A percentile compares a stretch with the other conserved stretches of the same genome.
Conservation (phyloP, 2,329 filamentous ascomycete species). For the Penicillium sp. region DNA sequence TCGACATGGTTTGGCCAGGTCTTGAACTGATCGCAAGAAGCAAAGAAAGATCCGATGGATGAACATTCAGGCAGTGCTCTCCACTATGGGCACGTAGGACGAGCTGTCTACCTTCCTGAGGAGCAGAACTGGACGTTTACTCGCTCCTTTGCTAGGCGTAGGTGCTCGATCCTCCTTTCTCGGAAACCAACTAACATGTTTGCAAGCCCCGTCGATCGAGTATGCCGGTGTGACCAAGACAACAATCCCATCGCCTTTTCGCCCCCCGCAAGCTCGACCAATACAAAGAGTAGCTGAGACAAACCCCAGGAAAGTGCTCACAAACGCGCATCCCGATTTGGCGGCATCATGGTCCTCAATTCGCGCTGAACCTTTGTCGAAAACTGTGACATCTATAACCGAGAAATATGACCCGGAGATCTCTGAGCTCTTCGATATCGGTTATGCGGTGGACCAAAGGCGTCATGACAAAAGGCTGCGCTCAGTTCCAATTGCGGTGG, state of each 20-base stretch:
- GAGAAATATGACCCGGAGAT: conserved; percentile 36
- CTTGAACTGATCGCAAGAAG: conserved; percentile 27
- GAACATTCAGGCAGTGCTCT: conserved; percentile 50
- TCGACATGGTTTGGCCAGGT: conserved; percentile 33
- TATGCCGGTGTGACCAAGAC: conserved; percentile 34
- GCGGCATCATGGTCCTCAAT: conserved; percentile 33
- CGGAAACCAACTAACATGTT: conserved; percentile 1
- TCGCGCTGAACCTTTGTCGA: conserved; percentile 33
- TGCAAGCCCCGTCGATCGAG: conserved; percentile 24
- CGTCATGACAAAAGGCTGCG: conserved; percentile 25
- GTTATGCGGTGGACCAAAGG: conserved; percentile 44
- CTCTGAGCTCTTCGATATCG: conserved; percentile 49
- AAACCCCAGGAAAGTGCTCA: conserved; percentile 25
- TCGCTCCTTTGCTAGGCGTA: conserved; percentile 36
- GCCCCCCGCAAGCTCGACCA: conserved; percentile 8
- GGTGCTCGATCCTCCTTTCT: background rate
- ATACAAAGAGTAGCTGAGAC: conserved; percentile 8
- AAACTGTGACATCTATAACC: conserved; percentile 28
- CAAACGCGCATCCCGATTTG: conserved; percentile 36
- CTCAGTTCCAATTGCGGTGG: conserved; percentile 38
- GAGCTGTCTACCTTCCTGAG: conserved; percentile 50
- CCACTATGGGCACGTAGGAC: conserved; percentile 58
- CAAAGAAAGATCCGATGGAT: conserved; percentile 56
- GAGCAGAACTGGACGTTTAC: conserved; percentile 51
- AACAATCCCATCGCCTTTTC: conserved; percentile 25